These are phyloP conservation scores for Tulasnella sp. DNA, from an alignment of 768 basidiomycete species.

Conservation along the genomic window DNA sequence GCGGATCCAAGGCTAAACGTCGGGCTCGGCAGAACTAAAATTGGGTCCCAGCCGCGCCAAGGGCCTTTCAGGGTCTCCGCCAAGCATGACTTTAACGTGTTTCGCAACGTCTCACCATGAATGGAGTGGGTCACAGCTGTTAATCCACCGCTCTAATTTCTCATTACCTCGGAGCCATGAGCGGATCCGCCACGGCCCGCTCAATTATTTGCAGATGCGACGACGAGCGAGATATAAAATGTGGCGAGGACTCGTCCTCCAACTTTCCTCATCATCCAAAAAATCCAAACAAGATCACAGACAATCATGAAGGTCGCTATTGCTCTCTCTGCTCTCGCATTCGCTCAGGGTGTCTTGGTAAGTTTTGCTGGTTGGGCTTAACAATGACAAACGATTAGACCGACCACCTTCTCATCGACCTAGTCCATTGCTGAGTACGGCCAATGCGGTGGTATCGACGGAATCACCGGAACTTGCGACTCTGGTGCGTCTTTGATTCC, in stretches of 20 bases:
- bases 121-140: neutral
- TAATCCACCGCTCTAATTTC: neutral
- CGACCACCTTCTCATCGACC: neutral
- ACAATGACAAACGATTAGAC: neutral
- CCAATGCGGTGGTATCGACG: neutral
- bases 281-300: neutral
- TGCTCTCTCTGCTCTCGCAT: constrained; percentile 1
- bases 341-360: neutral
- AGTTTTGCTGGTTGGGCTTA: neutral
- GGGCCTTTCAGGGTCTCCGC: neutral
- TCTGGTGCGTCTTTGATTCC: neutral
- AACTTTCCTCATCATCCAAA: neutral
- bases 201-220: neutral
- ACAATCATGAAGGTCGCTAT: neutral
- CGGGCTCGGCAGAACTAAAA: neutral
- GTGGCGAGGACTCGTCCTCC: neutral
- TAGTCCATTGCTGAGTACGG: neutral
- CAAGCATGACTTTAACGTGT: neutral
- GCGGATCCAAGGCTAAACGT: neutral
- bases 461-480: neutral
- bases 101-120: neutral
- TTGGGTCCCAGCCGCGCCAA: neutral
- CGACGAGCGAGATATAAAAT: neutral
- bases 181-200: neutral
- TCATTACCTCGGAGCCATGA: neutral